These are phyloP conservation scores for Jaminaea rosea DNA, from an alignment of 1,284 basidiomycete species.

Conservation along the genomic window DNA sequence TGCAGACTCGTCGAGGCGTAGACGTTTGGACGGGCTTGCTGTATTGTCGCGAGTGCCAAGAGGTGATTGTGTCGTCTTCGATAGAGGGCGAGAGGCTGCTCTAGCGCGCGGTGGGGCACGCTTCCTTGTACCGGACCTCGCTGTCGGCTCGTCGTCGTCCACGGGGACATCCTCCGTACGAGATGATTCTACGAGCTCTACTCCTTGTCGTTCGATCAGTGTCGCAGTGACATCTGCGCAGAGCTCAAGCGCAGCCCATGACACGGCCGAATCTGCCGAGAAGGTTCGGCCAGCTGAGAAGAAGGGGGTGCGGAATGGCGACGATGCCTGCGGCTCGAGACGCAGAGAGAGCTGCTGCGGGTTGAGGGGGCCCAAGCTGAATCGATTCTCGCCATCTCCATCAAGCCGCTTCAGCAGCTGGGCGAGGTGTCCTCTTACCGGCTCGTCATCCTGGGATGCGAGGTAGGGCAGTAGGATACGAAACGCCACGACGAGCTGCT, in stretches of 20 bases:
- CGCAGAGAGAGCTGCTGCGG: neutral
- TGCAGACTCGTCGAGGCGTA: too few relatives aligned
- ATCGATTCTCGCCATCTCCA: conserved; percentile 6
- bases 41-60: neutral
- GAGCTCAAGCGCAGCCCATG: conserved; percentile 74
- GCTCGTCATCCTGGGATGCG: neutral
- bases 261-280: conserved; percentile 59
- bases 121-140: too few relatives aligned
- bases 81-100: neutral
- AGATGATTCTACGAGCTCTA: neutral
- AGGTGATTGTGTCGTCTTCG: neutral
- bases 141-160: too few relatives aligned
- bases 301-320: conserved; percentile 56
- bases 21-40: too few relatives aligned
- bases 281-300: conserved; percentile 67
- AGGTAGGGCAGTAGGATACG: conserved; percentile 15
- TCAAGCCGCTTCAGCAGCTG: neutral
- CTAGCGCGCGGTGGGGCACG: neutral
- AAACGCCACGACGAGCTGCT: conserved; percentile 22
- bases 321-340: conserved; percentile 9
- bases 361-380: conserved; percentile 2
- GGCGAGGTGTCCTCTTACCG: neutral
- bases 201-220: neutral
- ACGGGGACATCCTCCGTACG: too few relatives aligned
- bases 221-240: conserved; percentile 59